Evolutionary conservation across 2,329 filamentous ascomycete species (phyloP).

Genomic region (Bipolaris cookei): DNA sequence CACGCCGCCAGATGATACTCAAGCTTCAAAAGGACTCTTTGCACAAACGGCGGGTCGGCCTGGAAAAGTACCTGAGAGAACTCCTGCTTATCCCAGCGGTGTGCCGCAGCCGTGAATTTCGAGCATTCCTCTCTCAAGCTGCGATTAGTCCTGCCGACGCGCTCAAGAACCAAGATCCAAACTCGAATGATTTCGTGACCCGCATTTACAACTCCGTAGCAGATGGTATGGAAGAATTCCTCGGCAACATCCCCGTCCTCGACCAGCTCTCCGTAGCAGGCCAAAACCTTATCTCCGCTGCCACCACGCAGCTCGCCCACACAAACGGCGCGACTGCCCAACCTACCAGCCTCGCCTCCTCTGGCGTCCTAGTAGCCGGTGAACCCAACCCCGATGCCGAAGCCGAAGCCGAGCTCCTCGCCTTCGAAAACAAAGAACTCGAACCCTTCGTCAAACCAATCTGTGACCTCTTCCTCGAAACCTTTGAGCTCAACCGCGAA

Average conservation of each 20-base stretch:
- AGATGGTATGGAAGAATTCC: slow-evolving; percentile 96
- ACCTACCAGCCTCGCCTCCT: slow-evolving; percentile 19
- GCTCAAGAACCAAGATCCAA: slow-evolving; percentile 65
- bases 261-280: slow-evolving; percentile 93
- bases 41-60: slow-evolving; percentile 80
- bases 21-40: slow-evolving; percentile 96
- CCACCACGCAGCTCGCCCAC: slow-evolving; percentile 59
- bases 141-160: slow-evolving; percentile 73
- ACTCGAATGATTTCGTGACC: slow-evolving; percentile 79
- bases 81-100: slow-evolving; percentile 88
- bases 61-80: slow-evolving; percentile 82
- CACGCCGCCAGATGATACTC: slow-evolving; percentile 88
- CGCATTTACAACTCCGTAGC: slow-evolving; percentile 95
- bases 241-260: slow-evolving; percentile 93
- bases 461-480: slow-evolving; percentile 94
- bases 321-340: slow-evolving; percentile 32
- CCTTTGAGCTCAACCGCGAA: slow-evolving; percentile 91
- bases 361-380: slow-evolving; percentile 48
- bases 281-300: slow-evolving; percentile 85
- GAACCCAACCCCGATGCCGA: slow-evolving; percentile 66
- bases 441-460: slow-evolving; percentile 98
- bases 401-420: slow-evolving; percentile 90
- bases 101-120: slow-evolving; percentile 88
- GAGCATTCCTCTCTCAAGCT: slow-evolving; percentile 87
- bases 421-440: slow-evolving; percentile 80